Base-by-base conservation (phyloP, 768 basidiomycete genomes). In the Serendipita sp. region DNA sequence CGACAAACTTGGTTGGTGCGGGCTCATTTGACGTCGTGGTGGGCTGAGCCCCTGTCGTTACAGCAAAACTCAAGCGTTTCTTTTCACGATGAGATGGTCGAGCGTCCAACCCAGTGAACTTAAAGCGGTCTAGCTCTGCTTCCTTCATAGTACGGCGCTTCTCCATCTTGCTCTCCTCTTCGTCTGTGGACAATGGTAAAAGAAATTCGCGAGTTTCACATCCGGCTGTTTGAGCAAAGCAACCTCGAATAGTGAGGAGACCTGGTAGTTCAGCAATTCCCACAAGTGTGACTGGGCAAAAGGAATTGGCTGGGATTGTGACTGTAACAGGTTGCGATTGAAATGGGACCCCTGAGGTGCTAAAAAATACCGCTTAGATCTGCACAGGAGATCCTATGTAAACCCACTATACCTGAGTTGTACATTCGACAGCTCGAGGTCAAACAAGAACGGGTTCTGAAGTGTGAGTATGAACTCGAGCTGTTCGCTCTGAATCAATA, bases 381-480 rank as follows among this genome's bases (percentile, higher is more conserved):
- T 68, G 64, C 35, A 46, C 47, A 67, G 51, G 23, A 23, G 23
- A 23, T 38, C 32, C 60, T 64, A 63, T 51, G 36, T 28, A 1
- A 38, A 44, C 44, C 15, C 36, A 23, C 63, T 75, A 67, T 67
- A 92, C 94, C 92, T 91, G 15, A 97, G 75, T 3, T 83, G 82
- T 44, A 98, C 72, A 68, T 83, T 85, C 65, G 90, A 85, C 16
- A 98, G 74, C 67, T 97, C 92, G 11, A 99, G 78, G 67, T 94
- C 91, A 73, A 98, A 95, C 2, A 90, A 82, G 73, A 86, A 95
- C 1, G 92, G 91, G 73, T 99, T 99, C 65, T 84, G 83, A n/a
- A 99, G 74, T 23, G 86, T 85, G 51, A 98, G 77, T 5, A 85
- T 79, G 68, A 97, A 81, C 69, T 98, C 93, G 35, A 92, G 75